Evolutionary conservation across 192 early-diverging fungal species (phyloP), one percentile per base, ranked within the genome.

Genomic region (Linnemannia zychae): DNA sequence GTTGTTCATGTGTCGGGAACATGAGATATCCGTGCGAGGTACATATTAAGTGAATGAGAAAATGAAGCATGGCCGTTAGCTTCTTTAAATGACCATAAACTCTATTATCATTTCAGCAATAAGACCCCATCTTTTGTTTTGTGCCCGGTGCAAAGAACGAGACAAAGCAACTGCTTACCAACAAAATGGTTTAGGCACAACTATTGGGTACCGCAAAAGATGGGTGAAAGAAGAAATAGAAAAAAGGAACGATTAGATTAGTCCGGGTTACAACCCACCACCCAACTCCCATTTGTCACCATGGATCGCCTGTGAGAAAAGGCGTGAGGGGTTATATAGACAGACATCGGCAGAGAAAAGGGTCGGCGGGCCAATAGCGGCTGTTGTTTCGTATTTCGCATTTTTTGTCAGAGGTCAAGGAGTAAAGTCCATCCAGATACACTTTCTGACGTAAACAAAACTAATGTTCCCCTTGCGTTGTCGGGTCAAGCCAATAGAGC

Each of bases 131-230:
- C 12, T 11, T 31, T 28, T 57, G 9, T 28, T n/a, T 9, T 24
- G 22, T 63, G 7, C 24, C 28, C 0, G 57, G 24, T 63, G 40
- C 3, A 44, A 9, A 9, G 9, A 44, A 44, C 11, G 11, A 63
- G 2, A n/a, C 4, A 63, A 63, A 63, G 11, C 28, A 63, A 63
- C 7, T 48, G 71, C 82, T 88, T 85, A 88, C 82, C 92, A 17
- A 90, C 91, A 87, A 93, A 93, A 85, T 92, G 92, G 88, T 91
- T 90, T 87, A 91, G 72, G 71, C 89, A 93, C 37, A 93, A 87
- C 90, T 82, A 66, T 71, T 67, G 28, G 38, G 38, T 13, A 38
- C 34, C 48, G 44, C 33, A 60, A 37, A 57, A 40, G 44, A 38
- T 12, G 28, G 3, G 28, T 63, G 53, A n/a, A 31, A 11, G 22